Evolutionary conservation across 306 rosid genomes (phyloP), one percentile per base, ranked within the genome.

Genomic region (Dryas octopetala): DNA sequence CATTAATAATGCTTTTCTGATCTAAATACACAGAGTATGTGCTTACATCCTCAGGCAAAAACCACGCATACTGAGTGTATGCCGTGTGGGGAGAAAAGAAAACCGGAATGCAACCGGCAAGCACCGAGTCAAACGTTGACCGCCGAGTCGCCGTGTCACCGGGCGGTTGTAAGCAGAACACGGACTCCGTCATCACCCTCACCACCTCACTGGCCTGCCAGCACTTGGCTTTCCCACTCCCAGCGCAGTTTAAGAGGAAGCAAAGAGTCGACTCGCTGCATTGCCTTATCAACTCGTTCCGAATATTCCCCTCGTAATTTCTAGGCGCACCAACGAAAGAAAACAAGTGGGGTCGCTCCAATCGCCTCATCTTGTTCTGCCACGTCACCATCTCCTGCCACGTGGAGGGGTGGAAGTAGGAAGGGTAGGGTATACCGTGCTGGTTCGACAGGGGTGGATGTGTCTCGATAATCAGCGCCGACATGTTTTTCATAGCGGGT

Each of bases 391-490:
- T 52, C 12, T 91, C 86, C 0, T 26, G 7, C 4, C 62, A 13
- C 7, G 81, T 80, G 26, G 40, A 66, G 0, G 98, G 97, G 71
- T 93, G 98, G 50, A 87, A 93, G 64, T 93, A 93, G 0, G 98
- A 93, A 6, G 97, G 91, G 89, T 93, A 93, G 15, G 98, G 96
- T 1, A 93, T 82, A 1, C 89, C 97, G 65, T 62, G 59, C 44
- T 93, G 96, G 83, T 88, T 91, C 0, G 51, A 4, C 98, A 91
- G 0, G 94, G 96, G 0, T 1, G 91, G 90, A 0, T 88, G 78
- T 70, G 96, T 75, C 49, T 93, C 98, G 2, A 93, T 94, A 4
- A 92, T 91, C 76, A 91, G 74, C 85, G 89, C 97, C 91, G 98
- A 85, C 98, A 91, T 88, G 88, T 93, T 93, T 3, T n/a, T 71